A percentile compares a stretch with the other conserved stretches of the same genome.
Evolutionary conservation across 805 yeast genomes (phyloP).

Genomic region (Nakazawaea ernobii): DNA sequence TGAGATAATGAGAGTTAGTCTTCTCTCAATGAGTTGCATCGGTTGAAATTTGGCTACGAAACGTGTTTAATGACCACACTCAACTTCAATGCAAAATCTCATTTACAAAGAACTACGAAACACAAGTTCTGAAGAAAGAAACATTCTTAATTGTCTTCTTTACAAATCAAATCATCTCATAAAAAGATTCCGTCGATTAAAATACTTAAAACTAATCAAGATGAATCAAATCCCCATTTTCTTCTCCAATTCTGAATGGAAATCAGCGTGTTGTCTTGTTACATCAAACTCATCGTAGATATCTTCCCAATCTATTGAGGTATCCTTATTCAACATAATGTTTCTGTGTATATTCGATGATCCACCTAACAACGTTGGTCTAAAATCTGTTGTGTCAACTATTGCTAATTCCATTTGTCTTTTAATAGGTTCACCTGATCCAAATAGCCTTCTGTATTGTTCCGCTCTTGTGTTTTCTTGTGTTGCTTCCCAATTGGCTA

Average conservation of each 20-base stretch:
- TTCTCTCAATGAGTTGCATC: too few relatives aligned
- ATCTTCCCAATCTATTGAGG: conserved; percentile 89
- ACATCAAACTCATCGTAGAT: conserved; percentile 51
- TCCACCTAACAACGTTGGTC: conserved; percentile 59
- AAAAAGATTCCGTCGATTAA: too few relatives aligned
- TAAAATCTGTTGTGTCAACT: conserved; percentile 63
- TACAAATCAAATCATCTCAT: too few relatives aligned
- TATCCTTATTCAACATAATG: conserved; percentile 72
- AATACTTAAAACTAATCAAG: neutral
- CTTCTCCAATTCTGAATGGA: conserved; percentile 73
- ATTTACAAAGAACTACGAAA: too few relatives aligned
- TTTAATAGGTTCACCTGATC: conserved; percentile 90
- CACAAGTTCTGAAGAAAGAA: too few relatives aligned
- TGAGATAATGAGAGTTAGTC: too few relatives aligned
- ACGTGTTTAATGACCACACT: too few relatives aligned
- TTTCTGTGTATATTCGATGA: conserved; percentile 62
- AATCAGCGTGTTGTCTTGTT: conserved; percentile 33
- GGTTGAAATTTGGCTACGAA: too few relatives aligned
- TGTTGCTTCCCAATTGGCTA: conserved; percentile 74
- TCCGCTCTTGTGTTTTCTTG: conserved; percentile 69
- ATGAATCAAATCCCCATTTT: conserved; percentile 42
- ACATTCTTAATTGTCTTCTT: neutral
- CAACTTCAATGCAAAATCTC: too few relatives aligned
- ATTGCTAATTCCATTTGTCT: conserved; percentile 84
- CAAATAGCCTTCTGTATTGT: conserved; percentile 75